phyloP scores from a whole-genome alignment of 2,329 filamentous ascomycete genomes.

The Colletotrichum kahawae region DNA sequence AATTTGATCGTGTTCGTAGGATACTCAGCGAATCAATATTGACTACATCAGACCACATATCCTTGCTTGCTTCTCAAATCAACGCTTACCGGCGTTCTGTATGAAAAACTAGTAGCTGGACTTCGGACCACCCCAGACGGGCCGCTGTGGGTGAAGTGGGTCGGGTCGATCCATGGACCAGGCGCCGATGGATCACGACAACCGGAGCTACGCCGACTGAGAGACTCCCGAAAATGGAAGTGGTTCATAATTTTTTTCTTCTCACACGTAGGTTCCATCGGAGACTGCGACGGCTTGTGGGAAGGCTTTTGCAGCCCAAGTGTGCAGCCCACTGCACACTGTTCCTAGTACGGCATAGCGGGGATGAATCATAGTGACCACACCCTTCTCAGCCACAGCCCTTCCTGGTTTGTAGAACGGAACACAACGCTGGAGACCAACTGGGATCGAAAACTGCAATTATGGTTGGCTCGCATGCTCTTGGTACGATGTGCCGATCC shows the following conservation, averaged over 20 bases:
- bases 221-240: neutral
- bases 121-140: no score
- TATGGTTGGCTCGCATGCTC: neutral
- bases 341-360: neutral
- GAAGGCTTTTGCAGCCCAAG: neutral
- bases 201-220: neutral
- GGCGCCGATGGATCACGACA: neutral
- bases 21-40: neutral
- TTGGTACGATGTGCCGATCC: neutral
- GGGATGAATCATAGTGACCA: neutral
- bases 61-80: no score
- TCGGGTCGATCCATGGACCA: neutral
- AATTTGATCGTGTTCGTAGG: neutral
- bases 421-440: neutral
- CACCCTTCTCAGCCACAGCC: neutral
- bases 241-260: neutral
- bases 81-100: no score
- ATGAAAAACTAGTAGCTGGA: no score
- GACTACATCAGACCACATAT: neutral
- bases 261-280: neutral
- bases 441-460: neutral
- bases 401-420: neutral
- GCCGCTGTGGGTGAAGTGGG: neutral
- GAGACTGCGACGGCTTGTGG: neutral
- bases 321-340: neutral